A percentile compares a stretch with the other conserved stretches of the same genome.
Evolutionary conservation across 2,329 filamentous ascomycete species (phyloP).

Genomic region (Sporothrix curviconia): DNA sequence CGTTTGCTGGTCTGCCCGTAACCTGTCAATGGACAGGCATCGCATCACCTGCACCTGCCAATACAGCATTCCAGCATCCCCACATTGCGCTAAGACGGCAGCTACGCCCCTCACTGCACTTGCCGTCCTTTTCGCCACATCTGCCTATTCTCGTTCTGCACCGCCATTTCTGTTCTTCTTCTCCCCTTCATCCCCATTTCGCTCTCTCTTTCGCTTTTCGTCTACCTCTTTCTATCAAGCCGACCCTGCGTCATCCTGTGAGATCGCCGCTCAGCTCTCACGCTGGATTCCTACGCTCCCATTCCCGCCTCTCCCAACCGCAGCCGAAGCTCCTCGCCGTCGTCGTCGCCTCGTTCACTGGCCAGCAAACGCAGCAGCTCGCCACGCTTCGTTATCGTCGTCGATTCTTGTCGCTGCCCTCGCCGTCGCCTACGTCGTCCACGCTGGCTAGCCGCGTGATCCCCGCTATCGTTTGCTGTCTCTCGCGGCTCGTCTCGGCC

Average conservation of each 20-base stretch:
- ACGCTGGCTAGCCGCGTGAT: constrained; percentile 61
- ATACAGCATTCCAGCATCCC: constrained; percentile 2
- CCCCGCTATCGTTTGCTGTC: constrained; percentile 45
- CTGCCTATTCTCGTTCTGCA: not conserved
- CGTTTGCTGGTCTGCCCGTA: not conserved
- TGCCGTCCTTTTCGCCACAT: not conserved
- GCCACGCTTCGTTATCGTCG: constrained; percentile 33
- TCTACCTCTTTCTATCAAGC: not conserved
- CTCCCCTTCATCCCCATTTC: not conserved
- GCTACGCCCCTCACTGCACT: constrained; percentile 9
- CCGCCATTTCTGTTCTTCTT: not conserved
- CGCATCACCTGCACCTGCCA: not conserved
- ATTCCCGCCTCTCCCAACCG: constrained; percentile 28
- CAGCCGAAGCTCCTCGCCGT: not conserved
- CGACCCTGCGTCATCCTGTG: not conserved
- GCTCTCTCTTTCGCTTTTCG: not conserved
- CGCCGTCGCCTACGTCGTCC: constrained; percentile 48
- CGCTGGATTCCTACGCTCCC: constrained; percentile 12
- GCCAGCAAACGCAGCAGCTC: not conserved
- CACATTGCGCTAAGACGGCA: constrained; percentile 11
- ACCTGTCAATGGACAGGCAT: not conserved
- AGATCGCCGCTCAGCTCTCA: not conserved
- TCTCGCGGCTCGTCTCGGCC: constrained; percentile 38
- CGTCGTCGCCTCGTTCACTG: constrained; percentile 18
- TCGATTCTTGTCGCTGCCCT: constrained; percentile 46